Conservation (phyloP, 768 basidiomycete genomes). For the Hygrophorus pudorinus region DNA sequence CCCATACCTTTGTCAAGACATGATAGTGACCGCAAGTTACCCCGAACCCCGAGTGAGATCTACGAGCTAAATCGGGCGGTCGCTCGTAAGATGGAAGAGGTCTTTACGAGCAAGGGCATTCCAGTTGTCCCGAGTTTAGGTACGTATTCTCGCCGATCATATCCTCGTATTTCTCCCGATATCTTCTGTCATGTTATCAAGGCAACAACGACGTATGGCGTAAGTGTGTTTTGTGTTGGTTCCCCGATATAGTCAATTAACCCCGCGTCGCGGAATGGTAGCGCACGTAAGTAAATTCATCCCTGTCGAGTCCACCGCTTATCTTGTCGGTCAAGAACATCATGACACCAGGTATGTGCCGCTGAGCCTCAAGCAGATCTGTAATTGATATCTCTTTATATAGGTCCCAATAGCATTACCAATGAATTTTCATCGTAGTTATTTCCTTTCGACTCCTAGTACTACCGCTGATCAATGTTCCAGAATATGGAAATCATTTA, state of each 20-base stretch:
- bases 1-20: slow-evolving; percentile 37
- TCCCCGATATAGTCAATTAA: slow-evolving; percentile 1
- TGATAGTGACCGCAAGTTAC: slow-evolving; percentile 75
- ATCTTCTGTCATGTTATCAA: slow-evolving; percentile 14
- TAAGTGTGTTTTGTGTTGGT: slow-evolving; percentile 27
- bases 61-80: slow-evolving; percentile 62
- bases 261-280: slow-evolving; percentile 17
- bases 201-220: slow-evolving; percentile 93
- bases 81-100: slow-evolving; percentile 56
- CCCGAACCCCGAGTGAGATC: slow-evolving; percentile 75
- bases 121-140: slow-evolving; percentile 78
- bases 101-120: slow-evolving; percentile 63
- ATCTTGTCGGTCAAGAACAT: slow-evolving; percentile 39
- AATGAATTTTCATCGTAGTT: slow-evolving; percentile 61
- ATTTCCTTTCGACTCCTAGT: slow-evolving; percentile 6
- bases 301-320: neutral
- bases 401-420: slow-evolving; percentile 62
- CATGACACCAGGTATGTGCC: slow-evolving; percentile 43
- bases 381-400: slow-evolving; percentile 6
- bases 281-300: slow-evolving; percentile 42
- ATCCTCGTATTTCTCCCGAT: neutral
- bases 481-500: slow-evolving; percentile 75
- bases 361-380: neutral
- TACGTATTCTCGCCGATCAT: slow-evolving; percentile 18
- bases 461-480: slow-evolving; percentile 10